Base-by-base conservation (phyloP, 139 green algal genomes). In the Pseudopediastrum boryanum region DNA sequence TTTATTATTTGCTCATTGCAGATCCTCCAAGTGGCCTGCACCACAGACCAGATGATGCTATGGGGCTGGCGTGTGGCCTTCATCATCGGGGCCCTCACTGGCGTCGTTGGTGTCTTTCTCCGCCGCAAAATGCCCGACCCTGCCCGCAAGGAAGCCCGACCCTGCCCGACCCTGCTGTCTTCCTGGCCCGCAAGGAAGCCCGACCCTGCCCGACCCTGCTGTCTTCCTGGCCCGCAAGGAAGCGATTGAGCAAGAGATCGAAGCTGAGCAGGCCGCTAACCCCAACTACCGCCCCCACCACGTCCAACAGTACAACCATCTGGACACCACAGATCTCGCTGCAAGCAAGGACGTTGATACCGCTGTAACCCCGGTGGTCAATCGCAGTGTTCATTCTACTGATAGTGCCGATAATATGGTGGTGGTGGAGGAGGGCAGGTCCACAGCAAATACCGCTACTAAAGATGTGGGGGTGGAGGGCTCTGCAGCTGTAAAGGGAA, bases 201-300 rank as follows among this genome's bases (percentile, higher is more conserved):
- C 21, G 48, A 21, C 48, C 16, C 21, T 16, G 21, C 19, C 16
- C 48, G 16, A 58, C 48, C 48, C 48, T 58, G 48, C 48, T 58
- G 36, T 52, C 38, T 71, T 71, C 36, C 63, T 71, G 63, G 23
- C 48, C 38, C 63, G 63, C 63, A 71, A 71, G 63, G 38, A 71
- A 25, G 21, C 29, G 35, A 71, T 71, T 33, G 63, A 71, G 36
- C 23, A 71, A 25, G 38, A 71, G 63, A 2, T 71, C 38, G 63
- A 25, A 41, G 59, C 43, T n/a, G n/a, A n/a, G n/a, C n/a, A n/a
- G n/a, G n/a, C n/a, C n/a, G n/a, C n/a, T n/a, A n/a, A n/a, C n/a
- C n/a, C n/a, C n/a, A n/a, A n/a, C n/a, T n/a, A n/a, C n/a, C n/a
- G n/a, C n/a, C n/a, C n/a, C n/a, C n/a, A n/a, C n/a, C n/a, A n/a